These are phyloP conservation scores for Cytospora chrysosperma DNA, from an alignment of 2,329 filamentous ascomycete species.

Conservation along the genomic window DNA sequence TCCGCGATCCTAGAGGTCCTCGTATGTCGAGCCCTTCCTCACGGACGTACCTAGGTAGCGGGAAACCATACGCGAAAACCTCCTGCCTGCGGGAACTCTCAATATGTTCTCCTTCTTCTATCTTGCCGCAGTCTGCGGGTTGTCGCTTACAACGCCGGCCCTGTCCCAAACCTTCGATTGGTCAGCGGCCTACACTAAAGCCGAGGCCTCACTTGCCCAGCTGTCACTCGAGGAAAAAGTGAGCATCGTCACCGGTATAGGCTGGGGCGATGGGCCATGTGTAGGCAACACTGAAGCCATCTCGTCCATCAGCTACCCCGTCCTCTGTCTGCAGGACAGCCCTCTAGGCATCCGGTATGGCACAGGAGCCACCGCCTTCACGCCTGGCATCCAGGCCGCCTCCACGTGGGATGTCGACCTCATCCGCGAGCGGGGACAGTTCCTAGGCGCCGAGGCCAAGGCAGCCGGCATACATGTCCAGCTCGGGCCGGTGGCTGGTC, in stretches of 20 bases:
- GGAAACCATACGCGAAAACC: not conserved
- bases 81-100: not conserved
- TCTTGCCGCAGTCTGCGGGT: conserved; percentile 4
- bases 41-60: not conserved
- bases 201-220: conserved; percentile 62
- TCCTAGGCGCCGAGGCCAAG: conserved; percentile 67
- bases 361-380: conserved; percentile 72
- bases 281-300: conserved; percentile 62
- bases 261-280: conserved; percentile 71
- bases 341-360: conserved; percentile 73
- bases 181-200: conserved; percentile 69
- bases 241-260: conserved; percentile 73
- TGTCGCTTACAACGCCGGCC: conserved; percentile 56
- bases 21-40: not conserved
- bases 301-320: conserved; percentile 62
- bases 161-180: conserved; percentile 47
- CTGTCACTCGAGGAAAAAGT: conserved; percentile 77
- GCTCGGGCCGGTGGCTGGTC: conserved; percentile 73
- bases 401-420: conserved; percentile 77
- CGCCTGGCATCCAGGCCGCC: conserved; percentile 75
- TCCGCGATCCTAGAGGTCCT: not conserved
- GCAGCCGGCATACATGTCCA: conserved; percentile 71
- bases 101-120: not conserved
- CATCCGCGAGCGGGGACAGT: conserved; percentile 68
- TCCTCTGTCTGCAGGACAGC: conserved; percentile 77